phyloP scores from a whole-genome alignment of 306 rosid species.

The Citrullus mucosospermus region DNA sequence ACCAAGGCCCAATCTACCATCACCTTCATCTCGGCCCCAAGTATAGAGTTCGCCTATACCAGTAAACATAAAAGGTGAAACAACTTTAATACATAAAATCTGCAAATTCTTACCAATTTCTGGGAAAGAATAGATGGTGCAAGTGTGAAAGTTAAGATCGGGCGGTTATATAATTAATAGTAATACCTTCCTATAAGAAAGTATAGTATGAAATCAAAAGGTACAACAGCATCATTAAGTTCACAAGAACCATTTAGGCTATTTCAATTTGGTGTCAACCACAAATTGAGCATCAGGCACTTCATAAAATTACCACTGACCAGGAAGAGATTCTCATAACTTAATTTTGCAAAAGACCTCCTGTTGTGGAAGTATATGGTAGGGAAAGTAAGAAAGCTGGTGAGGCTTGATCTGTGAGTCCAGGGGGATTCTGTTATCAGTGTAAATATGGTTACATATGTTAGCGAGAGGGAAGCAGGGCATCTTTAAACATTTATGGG shows the following conservation, averaged over 20 bases:
- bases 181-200: not conserved
- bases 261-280: not conserved
- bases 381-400: not conserved
- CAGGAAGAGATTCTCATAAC: not conserved
- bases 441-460: not conserved
- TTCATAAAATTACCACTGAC: not conserved
- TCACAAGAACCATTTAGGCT: not conserved
- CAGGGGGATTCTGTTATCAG: not conserved
- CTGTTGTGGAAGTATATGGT: not conserved
- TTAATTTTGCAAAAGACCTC: not conserved
- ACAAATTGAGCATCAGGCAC: not conserved
- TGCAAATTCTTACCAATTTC: not conserved
- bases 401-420: not conserved
- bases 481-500: not conserved
- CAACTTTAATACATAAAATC: not conserved
- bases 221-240: not conserved
- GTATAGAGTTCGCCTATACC: slow-evolving; percentile 68
- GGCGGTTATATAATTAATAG: not conserved
- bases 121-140: not conserved
- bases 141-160: not conserved
- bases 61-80: not conserved
- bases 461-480: not conserved
- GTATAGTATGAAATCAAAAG: not conserved
- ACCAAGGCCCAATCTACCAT: slow-evolving; percentile 95
- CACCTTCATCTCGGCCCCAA: slow-evolving; percentile 98